Percentiles rank a stretch among this genome's conserved stretches.
These are phyloP conservation scores for Kwoniella europaea DNA, from an alignment of 768 basidiomycete species.

Conservation along the genomic window DNA sequence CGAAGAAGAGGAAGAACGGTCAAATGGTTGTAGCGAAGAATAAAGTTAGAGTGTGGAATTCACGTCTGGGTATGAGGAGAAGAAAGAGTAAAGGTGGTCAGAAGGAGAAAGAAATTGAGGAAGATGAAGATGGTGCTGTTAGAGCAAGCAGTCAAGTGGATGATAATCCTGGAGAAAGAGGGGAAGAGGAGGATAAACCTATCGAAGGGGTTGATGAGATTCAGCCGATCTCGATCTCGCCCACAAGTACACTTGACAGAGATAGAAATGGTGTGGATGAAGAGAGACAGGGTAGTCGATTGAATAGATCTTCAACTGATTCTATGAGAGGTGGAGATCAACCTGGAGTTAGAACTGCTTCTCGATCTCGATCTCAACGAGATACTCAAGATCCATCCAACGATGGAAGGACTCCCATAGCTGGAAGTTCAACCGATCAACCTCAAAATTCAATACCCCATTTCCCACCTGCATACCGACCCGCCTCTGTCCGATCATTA, in stretches of 20 bases:
- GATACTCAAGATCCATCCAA: background rate
- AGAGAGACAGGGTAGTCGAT: background rate
- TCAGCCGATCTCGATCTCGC: background rate
- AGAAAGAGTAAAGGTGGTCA: slow-evolving; percentile 25
- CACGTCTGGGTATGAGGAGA: slow-evolving; percentile 17
- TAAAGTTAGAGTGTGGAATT: slow-evolving; percentile 46
- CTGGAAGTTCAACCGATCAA: background rate
- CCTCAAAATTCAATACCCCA: slow-evolving; percentile 15
- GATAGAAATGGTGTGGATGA: background rate
- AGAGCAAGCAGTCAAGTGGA: background rate
- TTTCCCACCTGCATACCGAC: slow-evolving; percentile 54
- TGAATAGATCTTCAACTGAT: slow-evolving; percentile 1
- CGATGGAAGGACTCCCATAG: background rate
- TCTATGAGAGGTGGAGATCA: background rate
- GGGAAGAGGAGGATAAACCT: slow-evolving; percentile 30
- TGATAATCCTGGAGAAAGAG: background rate
- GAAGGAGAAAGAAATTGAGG: background rate
- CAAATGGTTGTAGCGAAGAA: slow-evolving; percentile 28
- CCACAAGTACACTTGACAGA: slow-evolving; percentile 7
- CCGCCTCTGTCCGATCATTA: slow-evolving; percentile 44
- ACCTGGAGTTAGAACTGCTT: background rate
- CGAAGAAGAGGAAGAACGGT: slow-evolving; percentile 33
- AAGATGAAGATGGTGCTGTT: slow-evolving; percentile 11
- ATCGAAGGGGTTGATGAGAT: slow-evolving; percentile 14
- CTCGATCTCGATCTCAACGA: background rate